Evolutionary conservation across 2,329 filamentous ascomycete species (phyloP), one percentile per base, ranked within the genome.

Genomic region (Capronia epimyces): DNA sequence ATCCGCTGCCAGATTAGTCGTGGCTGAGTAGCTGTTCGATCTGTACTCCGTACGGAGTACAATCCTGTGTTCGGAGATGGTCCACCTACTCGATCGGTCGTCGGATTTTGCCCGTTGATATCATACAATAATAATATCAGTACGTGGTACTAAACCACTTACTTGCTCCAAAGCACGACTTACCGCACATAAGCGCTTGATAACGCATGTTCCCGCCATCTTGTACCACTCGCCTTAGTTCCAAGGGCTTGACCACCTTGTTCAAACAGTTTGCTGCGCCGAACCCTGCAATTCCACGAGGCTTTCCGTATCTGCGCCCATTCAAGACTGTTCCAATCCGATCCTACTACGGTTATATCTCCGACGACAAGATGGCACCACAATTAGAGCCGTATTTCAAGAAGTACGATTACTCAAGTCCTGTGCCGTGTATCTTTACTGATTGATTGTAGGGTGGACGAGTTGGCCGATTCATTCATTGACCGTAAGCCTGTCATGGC

Each of bases 361-460:
- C 66, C 60, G 69, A 74, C 63, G 52, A 58, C 73, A 86, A 82
- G 69, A 95, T 96, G 87, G 88, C 89, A 50, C 88, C 89, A 55
- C 82, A 94, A 70, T 82, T 98, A 62, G 88, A 96, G 70, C 79
- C 84, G 58, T 97, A 86, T 77, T 97, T 96, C 78, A 83, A 88
- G 73, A 83, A 95, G 79, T 77, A 62, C 54, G 71, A 34, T 37
- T 13, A 32, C 18, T 12, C 40, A 42, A 7, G 16, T 36, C 36
- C 15, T 39, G 21, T 8, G 22, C 18, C 18, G 31, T 18, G 3
- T 7, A 12, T 43, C 20, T 42, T 39, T 49, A 39, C 48, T 52
- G 52, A 49, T 36, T 29, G 15, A 10, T 21, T 50, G 10, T 32
- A 73, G 71, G 64, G 89, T 95, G 63, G 89, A 96, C 71, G 74